Conservation (phyloP, 2,329 filamentous ascomycete genomes). For the Tolypocladium ophioglossoides region DNA sequence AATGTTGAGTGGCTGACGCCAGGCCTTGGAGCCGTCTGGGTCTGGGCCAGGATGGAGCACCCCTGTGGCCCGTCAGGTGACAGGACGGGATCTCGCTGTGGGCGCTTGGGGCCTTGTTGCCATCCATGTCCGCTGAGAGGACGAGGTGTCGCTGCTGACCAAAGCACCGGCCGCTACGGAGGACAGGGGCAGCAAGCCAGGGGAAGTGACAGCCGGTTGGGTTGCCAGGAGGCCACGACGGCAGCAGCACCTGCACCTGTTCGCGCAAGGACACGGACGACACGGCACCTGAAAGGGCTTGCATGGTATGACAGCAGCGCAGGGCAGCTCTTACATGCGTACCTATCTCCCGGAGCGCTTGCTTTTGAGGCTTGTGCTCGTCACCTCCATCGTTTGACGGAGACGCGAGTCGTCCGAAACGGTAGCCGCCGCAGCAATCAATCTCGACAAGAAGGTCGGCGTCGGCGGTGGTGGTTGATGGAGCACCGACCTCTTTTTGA, state of each 20-base stretch:
- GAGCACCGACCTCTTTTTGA: neutral
- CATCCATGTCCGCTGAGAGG: too few species aligned
- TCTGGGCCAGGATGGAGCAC: constrained; percentile 3
- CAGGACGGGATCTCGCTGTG: constrained; percentile 2
- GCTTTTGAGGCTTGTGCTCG: neutral
- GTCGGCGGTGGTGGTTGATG: neutral
- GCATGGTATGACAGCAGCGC: neutral
- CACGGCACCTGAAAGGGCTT: neutral
- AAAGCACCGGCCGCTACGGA: constrained; percentile 4
- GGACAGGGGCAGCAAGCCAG: constrained; percentile 2
- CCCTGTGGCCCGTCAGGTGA: constrained; percentile 6
- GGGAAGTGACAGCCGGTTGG: neutral
- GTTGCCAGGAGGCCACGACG: neutral
- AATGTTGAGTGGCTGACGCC: neutral
- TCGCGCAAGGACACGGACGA: too few species aligned
- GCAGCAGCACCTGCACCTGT: neutral
- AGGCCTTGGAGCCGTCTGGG: constrained; percentile 1
- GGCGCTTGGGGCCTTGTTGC: neutral
- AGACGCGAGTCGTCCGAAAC: neutral
- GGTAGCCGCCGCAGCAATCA: neutral
- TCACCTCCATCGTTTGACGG: neutral
- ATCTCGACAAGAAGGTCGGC: neutral
- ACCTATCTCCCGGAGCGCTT: neutral
- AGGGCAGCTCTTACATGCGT: neutral
- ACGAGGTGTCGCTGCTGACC: constrained; percentile 3